phyloP scores from a whole-genome alignment of 192 early-diverging fungal species.

The Entomortierella lignicola region DNA sequence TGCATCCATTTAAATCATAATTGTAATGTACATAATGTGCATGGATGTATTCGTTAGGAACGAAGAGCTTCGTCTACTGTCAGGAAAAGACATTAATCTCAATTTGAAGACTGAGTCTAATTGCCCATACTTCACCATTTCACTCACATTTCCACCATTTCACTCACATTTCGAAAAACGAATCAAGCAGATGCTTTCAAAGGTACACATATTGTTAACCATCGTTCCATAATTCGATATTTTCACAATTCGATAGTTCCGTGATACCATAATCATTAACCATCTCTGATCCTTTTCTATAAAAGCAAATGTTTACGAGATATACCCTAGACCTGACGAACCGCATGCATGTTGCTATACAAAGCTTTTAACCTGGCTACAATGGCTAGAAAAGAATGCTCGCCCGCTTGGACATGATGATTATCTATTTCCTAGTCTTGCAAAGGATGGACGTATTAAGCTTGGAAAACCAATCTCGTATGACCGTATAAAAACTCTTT shows the following conservation, averaged over 20 bases:
- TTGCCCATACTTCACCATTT: conserved; percentile 5
- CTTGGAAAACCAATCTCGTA: neutral
- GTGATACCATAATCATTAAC: neutral
- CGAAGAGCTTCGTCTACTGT: conserved; percentile 16
- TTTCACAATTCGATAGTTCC: neutral
- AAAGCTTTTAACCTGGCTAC: conserved; percentile 4
- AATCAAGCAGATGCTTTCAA: conserved; percentile 16
- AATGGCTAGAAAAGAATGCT: conserved; percentile 6
- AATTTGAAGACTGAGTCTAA: neutral
- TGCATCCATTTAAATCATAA: too few relatives aligned
- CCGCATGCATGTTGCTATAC: conserved; percentile 12
- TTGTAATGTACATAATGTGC: too few relatives aligned
- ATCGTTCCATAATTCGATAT: neutral
- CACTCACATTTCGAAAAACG: conserved; percentile 15
- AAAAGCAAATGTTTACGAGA: conserved; percentile 8
- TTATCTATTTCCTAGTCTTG: conserved; percentile 4
- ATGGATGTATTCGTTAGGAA: conserved; percentile 13
- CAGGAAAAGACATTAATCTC: conserved; percentile 4
- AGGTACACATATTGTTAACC: conserved; percentile 1
- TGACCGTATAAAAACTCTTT: neutral
- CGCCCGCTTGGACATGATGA: conserved; percentile 1
- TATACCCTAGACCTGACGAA: conserved; percentile 3
- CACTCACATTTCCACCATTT: conserved; percentile 10
- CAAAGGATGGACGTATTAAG: neutral
- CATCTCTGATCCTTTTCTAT: neutral